Conservation (phyloP, 108 stramenopile genomes). For the Nitzschia sp. region DNA sequence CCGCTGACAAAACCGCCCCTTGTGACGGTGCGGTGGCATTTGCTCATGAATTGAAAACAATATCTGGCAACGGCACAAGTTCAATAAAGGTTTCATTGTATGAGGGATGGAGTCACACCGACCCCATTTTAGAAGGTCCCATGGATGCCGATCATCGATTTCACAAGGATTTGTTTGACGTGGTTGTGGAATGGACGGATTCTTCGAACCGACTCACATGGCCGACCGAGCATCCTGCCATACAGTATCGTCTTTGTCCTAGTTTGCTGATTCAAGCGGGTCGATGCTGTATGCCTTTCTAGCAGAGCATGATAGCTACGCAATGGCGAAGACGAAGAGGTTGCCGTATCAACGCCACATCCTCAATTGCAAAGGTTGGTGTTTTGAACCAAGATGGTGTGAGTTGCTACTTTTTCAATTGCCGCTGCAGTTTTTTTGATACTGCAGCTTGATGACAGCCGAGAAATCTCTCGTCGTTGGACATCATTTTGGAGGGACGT, state of each 20-base stretch:
- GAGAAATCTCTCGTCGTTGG: too few species aligned
- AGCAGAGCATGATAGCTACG: neutral
- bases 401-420: too few species aligned
- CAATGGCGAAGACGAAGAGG: too few species aligned
- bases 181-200: slow-evolving; percentile 44
- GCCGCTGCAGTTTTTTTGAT: too few species aligned
- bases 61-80: slow-evolving; percentile 19
- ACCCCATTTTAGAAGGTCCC: slow-evolving; percentile 67
- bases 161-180: slow-evolving; percentile 60
- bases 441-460: too few species aligned
- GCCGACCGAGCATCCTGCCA: slow-evolving; percentile 17
- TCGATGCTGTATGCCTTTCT: slow-evolving; percentile 40
- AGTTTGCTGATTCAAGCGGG: slow-evolving; percentile 17
- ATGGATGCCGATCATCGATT: slow-evolving; percentile 66
- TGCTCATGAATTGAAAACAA: slow-evolving; percentile 23
- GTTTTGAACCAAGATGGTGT: too few species aligned
- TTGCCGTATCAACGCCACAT: too few species aligned
- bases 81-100: slow-evolving; percentile 23
- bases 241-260: slow-evolving; percentile 20
- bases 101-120: slow-evolving; percentile 67
- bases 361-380: too few species aligned
- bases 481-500: too few species aligned
- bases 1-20: slow-evolving; percentile 57
- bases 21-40: slow-evolving; percentile 43
- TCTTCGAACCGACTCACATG: slow-evolving; percentile 7